Conservation (phyloP, 148 eudicot genomes). For the Rhododendron mucronatum region DNA sequence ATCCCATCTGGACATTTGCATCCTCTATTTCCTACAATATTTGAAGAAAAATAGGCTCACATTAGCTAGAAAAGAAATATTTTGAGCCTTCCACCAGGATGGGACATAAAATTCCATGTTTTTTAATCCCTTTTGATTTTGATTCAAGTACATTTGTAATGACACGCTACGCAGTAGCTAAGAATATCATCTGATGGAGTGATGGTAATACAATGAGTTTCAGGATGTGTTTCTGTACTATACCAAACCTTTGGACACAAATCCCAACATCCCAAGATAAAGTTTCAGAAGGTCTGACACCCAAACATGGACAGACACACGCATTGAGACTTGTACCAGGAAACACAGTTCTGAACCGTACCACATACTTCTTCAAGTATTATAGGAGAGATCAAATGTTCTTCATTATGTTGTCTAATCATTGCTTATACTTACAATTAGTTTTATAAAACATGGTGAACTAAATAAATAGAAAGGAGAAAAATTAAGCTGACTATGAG, state of each 20-base stretch:
- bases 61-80: not conserved
- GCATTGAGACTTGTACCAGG: not conserved
- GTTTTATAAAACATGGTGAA: not conserved
- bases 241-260: not conserved
- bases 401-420: no score
- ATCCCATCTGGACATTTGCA: not conserved
- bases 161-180: not conserved
- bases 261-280: not conserved
- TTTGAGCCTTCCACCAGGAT: not conserved
- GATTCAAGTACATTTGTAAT: not conserved
- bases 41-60: not conserved
- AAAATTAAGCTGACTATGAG: not conserved
- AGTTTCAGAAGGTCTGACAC: not conserved
- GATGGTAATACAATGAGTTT: not conserved
- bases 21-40: not conserved
- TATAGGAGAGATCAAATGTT: not conserved
- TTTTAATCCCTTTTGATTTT: not conserved
- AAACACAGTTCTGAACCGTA: not conserved
- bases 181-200: not conserved
- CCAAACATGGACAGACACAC: not conserved
- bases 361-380: not conserved
- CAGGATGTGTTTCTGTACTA: not conserved
- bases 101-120: not conserved
- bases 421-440: not conserved
- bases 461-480: not conserved